Evolutionary conservation across 768 basidiomycete species (phyloP).

Genomic region (Ramaria rubella): DNA sequence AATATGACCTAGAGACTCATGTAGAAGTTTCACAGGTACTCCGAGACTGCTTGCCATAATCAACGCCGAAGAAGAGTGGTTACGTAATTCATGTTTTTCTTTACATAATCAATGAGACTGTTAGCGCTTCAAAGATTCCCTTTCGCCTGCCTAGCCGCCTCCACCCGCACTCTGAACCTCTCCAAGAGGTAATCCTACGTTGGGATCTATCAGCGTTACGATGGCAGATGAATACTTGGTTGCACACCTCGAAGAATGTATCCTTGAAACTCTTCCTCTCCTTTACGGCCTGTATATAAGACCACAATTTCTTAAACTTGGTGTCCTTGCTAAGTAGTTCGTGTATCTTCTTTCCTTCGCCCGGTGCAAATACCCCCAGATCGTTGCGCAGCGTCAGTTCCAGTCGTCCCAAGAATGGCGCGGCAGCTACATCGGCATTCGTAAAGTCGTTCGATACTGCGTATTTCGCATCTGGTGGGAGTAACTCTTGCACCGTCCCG

Average conservation of each 20-base stretch:
- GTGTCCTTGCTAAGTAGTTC: constrained; percentile 35
- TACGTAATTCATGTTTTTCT: not conserved
- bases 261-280: constrained; percentile 46
- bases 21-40: constrained; percentile 93
- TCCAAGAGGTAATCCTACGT: not conserved
- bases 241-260: constrained; percentile 48
- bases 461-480: constrained; percentile 40
- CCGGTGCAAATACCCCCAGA: constrained; percentile 42
- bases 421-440: constrained; percentile 56
- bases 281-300: constrained; percentile 43
- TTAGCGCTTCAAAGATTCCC: not conserved
- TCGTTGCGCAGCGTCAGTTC: constrained; percentile 42
- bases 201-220: not conserved
- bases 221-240: not conserved
- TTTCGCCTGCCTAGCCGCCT: not conserved
- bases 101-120: not conserved
- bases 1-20: constrained; percentile 93
- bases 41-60: constrained; percentile 49
- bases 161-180: not conserved
- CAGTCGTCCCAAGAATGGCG: constrained; percentile 55
- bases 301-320: constrained; percentile 44
- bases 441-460: constrained; percentile 41
- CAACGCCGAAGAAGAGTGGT: not conserved
- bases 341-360: constrained; percentile 40
- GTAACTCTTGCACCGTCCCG: constrained; percentile 42